Percentiles rank a stretch among this genome's conserved stretches.
phyloP scores from a whole-genome alignment of 2,329 filamentous ascomycete species.

The Hypoxylon sp. region DNA sequence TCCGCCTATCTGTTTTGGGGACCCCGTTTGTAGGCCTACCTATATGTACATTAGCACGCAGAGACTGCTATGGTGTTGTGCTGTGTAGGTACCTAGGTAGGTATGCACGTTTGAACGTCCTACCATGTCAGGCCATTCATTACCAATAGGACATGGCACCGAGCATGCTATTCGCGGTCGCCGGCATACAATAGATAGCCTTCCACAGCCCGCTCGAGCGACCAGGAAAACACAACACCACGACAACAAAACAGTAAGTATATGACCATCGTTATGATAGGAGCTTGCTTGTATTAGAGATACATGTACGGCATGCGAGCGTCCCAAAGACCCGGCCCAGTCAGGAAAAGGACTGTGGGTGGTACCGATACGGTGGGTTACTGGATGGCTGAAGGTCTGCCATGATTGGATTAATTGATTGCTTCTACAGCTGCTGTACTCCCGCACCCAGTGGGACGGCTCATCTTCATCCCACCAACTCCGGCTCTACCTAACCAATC shows the following conservation, averaged over 20 bases:
- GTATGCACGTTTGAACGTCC: constrained; percentile 34
- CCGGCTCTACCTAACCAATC: constrained; percentile 34
- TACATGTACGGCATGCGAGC: constrained; percentile 32
- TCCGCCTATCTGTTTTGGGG: constrained; percentile 12
- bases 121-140: constrained; percentile 41
- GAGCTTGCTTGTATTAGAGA: constrained; percentile 22
- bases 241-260: constrained; percentile 15
- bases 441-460: constrained; percentile 43
- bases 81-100: too few species aligned
- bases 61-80: constrained; percentile 20
- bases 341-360: constrained; percentile 35
- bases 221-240: constrained; percentile 24
- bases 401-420: constrained; percentile 43
- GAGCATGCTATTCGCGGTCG: constrained; percentile 37
- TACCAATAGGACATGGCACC: constrained; percentile 30
- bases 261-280: constrained; percentile 7
- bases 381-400: constrained; percentile 26
- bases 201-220: constrained; percentile 23
- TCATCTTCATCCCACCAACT: constrained; percentile 40
- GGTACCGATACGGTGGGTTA: constrained; percentile 40
- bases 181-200: constrained; percentile 31
- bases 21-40: constrained; percentile 26
- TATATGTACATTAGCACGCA: constrained; percentile 33
- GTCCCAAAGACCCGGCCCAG: constrained; percentile 37
- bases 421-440: constrained; percentile 40